Conservation (phyloP, 305 asterid genomes). For the Rubia peregrina region DNA sequence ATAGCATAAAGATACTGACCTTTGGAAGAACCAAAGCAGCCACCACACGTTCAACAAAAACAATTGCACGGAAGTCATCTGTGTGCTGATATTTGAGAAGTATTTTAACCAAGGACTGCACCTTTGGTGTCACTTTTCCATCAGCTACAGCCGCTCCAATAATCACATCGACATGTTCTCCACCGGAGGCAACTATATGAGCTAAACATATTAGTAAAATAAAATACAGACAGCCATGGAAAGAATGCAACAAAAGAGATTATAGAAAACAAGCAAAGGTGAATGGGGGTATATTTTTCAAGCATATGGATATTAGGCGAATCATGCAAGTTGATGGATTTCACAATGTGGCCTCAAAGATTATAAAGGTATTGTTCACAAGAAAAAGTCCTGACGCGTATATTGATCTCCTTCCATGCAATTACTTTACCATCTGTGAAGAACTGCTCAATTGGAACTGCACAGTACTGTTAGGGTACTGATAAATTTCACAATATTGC, state of each 20-base stretch:
- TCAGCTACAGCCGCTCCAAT: conserved; percentile 99
- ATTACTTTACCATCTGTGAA: neutral
- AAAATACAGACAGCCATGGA: neutral
- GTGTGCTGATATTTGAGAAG: conserved; percentile 90
- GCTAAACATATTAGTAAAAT: conserved; percentile 24
- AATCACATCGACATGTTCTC: conserved; percentile 94
- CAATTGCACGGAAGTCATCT: conserved; percentile 94
- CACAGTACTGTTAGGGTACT: neutral
- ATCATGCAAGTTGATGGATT: neutral
- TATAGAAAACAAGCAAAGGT: neutral
- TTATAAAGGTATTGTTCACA: neutral
- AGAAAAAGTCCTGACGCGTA: neutral
- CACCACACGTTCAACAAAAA: conserved; percentile 97
- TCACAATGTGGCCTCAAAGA: neutral
- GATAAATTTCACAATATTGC: neutral
- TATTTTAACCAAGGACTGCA: conserved; percentile 86
- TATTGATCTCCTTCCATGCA: neutral
- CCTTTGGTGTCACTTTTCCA: conserved; percentile 99
- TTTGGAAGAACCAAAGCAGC: conserved; percentile 98
- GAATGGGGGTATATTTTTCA: neutral
- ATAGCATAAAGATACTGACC: conserved; percentile 39
- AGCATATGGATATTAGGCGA: neutral
- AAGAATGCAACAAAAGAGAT: conserved; percentile 14
- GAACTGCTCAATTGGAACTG: neutral
- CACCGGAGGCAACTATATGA: conserved; percentile 85